Base-by-base conservation (phyloP, 2,329 filamentous ascomycete species). In the Tolypocladium tundrense region DNA sequence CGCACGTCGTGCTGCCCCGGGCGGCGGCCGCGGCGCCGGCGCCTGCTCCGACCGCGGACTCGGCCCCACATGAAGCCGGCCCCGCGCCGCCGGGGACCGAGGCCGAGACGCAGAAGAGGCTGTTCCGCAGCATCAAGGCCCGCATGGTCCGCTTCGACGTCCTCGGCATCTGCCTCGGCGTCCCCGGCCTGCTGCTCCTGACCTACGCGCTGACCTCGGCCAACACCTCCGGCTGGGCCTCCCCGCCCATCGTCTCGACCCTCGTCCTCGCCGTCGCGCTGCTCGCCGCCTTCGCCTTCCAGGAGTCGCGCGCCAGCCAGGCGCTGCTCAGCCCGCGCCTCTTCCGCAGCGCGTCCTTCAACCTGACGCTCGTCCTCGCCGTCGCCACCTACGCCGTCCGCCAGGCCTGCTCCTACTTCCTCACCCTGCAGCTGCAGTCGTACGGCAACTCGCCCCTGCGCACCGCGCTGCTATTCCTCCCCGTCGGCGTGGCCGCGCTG, bases 81-180 rank as follows among this genome's bases (percentile, higher is more conserved):
- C 10, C 40, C 3, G 37, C 5, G 41, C 40, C 24, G 3, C 24
- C 24, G 3, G 24, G 24, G 24, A 27, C 24, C 24, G 24, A 27
- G 3, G 24, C 24, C 24, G 43, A 27, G 43, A 19, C 43, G 43
- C 43, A 45, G 41, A 55, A 55, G 41, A 55, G 37, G 53, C 9
- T 45, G 24, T 55, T 55, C 14, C 16, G n/a, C 19, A 16, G 41
- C 39, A 19, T 55, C 27, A 45, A 16, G 31, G 53, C 53, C 9
- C 53, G 53, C 19, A n/a, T 55, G 53, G 21, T 55, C 41, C 53
- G 53, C 16, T 55, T 55, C 53, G 53, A 55, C 31, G 41, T 55
- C 19, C 16, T 55, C 24, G 53, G 53, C 27, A 45, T 55, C 53
- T 42, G 40, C 10, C 53, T 55, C 8, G 53, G 53, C 16, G 41